Evolutionary conservation across 2,329 filamentous ascomycete genomes (phyloP), one percentile per base, ranked within the genome.

Genomic region (Daldinia eschscholtzii): DNA sequence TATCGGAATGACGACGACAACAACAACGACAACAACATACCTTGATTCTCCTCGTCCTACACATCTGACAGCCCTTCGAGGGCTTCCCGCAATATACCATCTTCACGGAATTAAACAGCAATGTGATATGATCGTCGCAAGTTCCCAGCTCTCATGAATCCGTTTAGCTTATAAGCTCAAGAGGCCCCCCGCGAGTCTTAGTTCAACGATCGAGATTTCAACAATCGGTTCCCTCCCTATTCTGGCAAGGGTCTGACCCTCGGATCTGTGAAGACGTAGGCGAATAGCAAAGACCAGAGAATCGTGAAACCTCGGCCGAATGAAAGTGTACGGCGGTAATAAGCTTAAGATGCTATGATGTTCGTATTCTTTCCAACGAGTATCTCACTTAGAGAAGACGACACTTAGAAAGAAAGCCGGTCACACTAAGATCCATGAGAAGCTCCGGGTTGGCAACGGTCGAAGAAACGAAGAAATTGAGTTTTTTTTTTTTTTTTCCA

Each of bases 41-140:
- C 86, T 93, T 93, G 77, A 93, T 93, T 73, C 91, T 86, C 71
- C 91, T 85, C 39, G 86, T 91, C 77, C 91, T 87, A 78, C 91
- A 93, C 87, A 91, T 92, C 81, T 92, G 90, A 75, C 91, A 93
- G 74, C 90, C 91, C 80, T 84, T 82, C 0, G 88, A 91, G 75
- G 89, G 87, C 80, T 89, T 90, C 46, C 89, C 89, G 68, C 87
- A 89, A 74, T 90, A 91, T 12, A 90, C 88, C 88, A 90, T 91
- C 71, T 66, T 80, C 78, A 15, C 30, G 57, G 10, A 39, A 20
- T 15, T 57, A 5, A 35, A 26, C 10, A 50, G 18, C 9, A 13
- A 41, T 26, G 26, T 26, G 44, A 3, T 33, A 33, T 20, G 30
- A 28, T 61, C 39, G 35, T 20, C 15, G 15, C 26, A 46, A 20